A percentile compares a stretch with the other conserved stretches of the same genome.
These are phyloP conservation scores for Solanum pinnatisectum DNA, from an alignment of 257 asterid genomes.

Conservation along the genomic window DNA sequence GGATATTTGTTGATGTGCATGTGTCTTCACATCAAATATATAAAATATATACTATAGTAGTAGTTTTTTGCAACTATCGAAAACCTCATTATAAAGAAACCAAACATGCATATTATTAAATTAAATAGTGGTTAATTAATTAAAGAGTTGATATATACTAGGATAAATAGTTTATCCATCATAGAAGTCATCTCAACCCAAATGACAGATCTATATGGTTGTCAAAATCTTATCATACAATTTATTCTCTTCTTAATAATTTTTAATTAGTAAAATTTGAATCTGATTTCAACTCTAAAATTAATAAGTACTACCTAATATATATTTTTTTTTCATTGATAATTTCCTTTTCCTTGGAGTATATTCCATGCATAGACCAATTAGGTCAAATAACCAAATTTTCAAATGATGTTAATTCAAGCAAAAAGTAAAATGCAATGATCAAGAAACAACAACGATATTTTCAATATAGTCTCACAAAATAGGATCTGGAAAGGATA, in stretches of 20 bases:
- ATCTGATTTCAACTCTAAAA: neutral
- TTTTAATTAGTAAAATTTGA: neutral
- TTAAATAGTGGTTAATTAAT: neutral
- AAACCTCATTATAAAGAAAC: neutral
- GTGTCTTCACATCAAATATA: neutral
- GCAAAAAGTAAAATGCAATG: neutral
- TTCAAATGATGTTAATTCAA: neutral
- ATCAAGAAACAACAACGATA: too few relatives aligned
- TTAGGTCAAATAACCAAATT: neutral
- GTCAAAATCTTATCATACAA: neutral
- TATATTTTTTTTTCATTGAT: neutral
- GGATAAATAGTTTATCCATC: neutral
- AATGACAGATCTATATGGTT: neutral
- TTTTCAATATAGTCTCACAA: neutral
- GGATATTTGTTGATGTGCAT: neutral
- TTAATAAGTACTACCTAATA: neutral
- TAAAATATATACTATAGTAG: neutral
- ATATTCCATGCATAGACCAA: neutral
- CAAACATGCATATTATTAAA: neutral
- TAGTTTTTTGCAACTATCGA: neutral
- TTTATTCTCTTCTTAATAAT: neutral
- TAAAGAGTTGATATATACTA: neutral
- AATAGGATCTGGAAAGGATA: neutral
- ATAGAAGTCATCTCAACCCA: neutral
- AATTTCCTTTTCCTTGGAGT: neutral